Percentiles rank a stretch among this genome's conserved stretches.
These are phyloP conservation scores for Schizochytrium sp. DNA, from an alignment of 108 stramenopile species.

Conservation along the genomic window DNA sequence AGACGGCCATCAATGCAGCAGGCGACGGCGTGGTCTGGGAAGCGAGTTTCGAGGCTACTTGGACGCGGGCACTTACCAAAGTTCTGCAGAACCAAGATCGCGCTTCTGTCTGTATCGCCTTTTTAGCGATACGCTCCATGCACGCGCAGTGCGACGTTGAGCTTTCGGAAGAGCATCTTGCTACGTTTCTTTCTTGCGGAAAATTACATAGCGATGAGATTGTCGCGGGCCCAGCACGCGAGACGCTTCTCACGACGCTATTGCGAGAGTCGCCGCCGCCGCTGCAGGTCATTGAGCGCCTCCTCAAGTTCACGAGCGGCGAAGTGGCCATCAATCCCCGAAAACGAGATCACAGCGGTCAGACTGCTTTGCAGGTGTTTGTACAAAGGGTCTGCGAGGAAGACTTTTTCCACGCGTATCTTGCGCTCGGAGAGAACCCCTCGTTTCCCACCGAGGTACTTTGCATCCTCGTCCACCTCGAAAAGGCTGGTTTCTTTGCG, in stretches of 20 bases:
- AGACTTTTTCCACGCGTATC: neutral
- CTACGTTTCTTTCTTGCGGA: neutral
- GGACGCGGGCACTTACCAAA: too few species aligned
- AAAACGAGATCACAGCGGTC: neutral
- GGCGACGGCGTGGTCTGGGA: slow-evolving; percentile 11
- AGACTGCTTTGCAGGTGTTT: neutral
- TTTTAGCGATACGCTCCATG: neutral
- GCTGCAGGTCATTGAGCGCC: neutral
- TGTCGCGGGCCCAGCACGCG: neutral
- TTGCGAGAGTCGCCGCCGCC: neutral
- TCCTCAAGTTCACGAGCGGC: neutral
- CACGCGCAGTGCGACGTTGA: neutral
- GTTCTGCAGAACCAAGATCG: neutral
- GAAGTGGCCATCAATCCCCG: neutral
- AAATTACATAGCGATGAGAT: neutral
- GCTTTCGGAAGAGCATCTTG: too few species aligned
- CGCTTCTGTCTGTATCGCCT: neutral
- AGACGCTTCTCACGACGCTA: neutral
- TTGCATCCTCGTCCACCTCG: neutral
- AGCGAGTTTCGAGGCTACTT: neutral
- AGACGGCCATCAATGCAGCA: neutral
- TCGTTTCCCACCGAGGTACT: neutral
- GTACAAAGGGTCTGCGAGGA: neutral
- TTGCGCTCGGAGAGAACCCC: neutral
- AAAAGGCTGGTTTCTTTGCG: neutral